These are phyloP conservation scores for Globisporangium rhizosaccharum DNA, from an alignment of 352 stramenopile genomes.

Conservation along the genomic window DNA sequence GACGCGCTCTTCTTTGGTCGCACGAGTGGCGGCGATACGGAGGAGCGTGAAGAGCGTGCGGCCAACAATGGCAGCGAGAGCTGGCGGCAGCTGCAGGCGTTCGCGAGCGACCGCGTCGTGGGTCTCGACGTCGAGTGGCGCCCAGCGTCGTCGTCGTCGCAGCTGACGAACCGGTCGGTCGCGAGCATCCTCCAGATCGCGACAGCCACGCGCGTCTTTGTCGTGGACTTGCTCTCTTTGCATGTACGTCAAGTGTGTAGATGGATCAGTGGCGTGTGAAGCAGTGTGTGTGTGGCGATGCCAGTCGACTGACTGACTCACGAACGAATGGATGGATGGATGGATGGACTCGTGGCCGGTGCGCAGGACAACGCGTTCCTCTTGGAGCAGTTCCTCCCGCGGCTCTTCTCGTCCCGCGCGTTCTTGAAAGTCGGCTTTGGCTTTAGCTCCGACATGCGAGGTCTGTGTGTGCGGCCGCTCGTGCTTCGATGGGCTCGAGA, in stretches of 20 bases:
- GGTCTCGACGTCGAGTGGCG: constrained; percentile 70
- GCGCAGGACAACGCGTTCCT: constrained; percentile 33
- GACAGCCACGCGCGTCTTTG: constrained; percentile 32
- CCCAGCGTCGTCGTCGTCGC: constrained; percentile 25
- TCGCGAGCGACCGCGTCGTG: constrained; percentile 15
- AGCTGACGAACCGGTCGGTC: constrained; percentile 20
- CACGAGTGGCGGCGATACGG: not conserved
- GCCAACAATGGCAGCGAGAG: too few relatives aligned
- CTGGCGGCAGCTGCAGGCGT: not conserved
- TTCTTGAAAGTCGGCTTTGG: constrained; percentile 62
- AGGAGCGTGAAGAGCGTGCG: too few relatives aligned
- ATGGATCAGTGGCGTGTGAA: not conserved
- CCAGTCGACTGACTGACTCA: too few relatives aligned
- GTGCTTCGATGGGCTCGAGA: too few relatives aligned
- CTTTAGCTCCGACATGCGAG: constrained; percentile 67
- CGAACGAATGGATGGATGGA: not conserved
- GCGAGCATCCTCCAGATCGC: constrained; percentile 67
- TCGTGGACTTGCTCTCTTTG: constrained; percentile 52
- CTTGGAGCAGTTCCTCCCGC: constrained; percentile 39
- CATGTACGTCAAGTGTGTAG: constrained; percentile 28
- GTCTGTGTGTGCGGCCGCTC: constrained; percentile 13
- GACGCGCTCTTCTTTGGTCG: constrained; percentile 23
- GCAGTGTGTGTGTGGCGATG: too few relatives aligned
- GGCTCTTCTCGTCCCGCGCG: constrained; percentile 25
- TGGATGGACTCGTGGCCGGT: not conserved